Conservation (phyloP, 2,329 filamentous ascomycete species). For the Atkinsonella hypoxylon region DNA sequence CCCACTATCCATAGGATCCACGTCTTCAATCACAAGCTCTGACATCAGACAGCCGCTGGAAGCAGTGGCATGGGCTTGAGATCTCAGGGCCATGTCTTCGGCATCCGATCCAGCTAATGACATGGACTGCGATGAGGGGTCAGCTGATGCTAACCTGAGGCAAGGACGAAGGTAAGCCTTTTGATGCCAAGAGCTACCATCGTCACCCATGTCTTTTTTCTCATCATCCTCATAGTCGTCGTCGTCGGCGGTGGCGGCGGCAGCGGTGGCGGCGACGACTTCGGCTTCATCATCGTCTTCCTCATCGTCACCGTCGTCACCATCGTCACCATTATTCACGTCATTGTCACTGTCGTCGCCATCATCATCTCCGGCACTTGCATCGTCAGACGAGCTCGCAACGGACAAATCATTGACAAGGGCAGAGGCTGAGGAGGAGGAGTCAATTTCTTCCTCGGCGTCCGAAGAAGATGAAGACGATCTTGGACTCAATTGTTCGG, state of each 20-base stretch:
- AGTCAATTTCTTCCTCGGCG: constrained; percentile 11
- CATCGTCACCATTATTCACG: neutral
- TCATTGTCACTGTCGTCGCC: neutral
- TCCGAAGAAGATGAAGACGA: constrained; percentile 22
- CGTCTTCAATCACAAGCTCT: constrained; percentile 33
- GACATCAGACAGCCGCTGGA: constrained; percentile 11
- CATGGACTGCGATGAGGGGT: neutral
- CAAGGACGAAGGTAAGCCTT: neutral
- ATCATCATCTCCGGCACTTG: neutral
- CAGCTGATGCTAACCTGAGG: neutral
- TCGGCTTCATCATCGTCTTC: neutral
- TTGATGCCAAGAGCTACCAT: neutral
- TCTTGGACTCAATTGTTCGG: constrained; percentile 25
- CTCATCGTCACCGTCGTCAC: neutral
- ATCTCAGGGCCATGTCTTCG: neutral
- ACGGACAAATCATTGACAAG: neutral
- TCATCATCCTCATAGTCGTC: neutral
- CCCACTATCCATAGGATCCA: constrained; percentile 33
- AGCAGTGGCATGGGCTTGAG: constrained; percentile 9
- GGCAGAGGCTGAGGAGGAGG: constrained; percentile 4
- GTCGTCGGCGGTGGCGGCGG: no score
- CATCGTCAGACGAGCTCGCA: neutral
- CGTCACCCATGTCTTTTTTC: neutral
- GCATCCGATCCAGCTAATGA: neutral
- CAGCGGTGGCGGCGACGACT: no score